phyloP scores from a whole-genome alignment of 169 alveolate species.

The Eimeria zaria region DNA sequence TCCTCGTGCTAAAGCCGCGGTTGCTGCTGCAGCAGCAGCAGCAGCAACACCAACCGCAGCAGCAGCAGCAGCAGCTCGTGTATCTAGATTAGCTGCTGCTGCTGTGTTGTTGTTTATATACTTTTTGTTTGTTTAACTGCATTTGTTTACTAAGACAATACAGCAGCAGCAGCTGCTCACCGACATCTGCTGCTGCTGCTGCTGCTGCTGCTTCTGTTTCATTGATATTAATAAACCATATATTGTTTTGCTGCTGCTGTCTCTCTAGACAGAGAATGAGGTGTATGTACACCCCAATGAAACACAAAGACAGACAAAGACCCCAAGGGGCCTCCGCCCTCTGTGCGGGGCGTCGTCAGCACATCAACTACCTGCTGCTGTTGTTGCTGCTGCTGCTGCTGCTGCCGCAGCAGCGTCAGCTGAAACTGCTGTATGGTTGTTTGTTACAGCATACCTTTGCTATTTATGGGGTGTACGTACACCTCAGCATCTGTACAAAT shows the following conservation, averaged over 20 bases:
- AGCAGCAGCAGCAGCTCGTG: neutral
- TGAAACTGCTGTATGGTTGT: no score
- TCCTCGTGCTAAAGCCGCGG: no score
- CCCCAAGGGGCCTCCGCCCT: no score
- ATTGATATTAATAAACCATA: no score
- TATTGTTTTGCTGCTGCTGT: no score
- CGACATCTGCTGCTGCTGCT: neutral
- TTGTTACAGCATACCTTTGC: neutral
- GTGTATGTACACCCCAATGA: neutral
- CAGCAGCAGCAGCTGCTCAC: no score
- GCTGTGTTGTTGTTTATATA: neutral
- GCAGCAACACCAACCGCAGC: neutral
- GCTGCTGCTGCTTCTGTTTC: no score
- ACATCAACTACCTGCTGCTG: no score
- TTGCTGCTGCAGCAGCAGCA: no score
- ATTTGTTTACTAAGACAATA: no score
- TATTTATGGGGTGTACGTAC: neutral
- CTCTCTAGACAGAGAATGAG: neutral
- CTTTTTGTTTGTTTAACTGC: neutral
- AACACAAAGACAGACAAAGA: neutral
- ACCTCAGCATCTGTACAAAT: neutral
- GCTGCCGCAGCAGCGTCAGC: constrained; percentile 6
- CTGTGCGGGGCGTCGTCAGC: no score
- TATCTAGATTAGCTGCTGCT: neutral
- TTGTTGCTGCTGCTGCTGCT: neutral